phyloP scores from a whole-genome alignment of 306 rosid genomes.

The Lathyrus aphaca region DNA sequence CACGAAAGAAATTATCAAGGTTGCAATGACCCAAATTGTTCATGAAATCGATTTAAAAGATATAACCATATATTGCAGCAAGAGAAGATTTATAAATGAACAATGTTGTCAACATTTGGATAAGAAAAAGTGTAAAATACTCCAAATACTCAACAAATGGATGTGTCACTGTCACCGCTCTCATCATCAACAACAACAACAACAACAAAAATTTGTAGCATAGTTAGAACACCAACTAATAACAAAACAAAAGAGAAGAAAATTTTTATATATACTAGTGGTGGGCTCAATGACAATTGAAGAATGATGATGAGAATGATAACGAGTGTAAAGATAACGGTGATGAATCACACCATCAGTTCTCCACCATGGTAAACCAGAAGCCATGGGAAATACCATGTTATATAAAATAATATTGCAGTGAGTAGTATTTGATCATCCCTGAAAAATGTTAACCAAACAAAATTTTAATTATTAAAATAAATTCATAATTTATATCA shows the following conservation, averaged over 20 bases:
- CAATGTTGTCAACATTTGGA: conserved; percentile 48
- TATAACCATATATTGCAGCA: not conserved
- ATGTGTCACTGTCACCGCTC: conserved; percentile 78
- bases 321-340: conserved; percentile 71
- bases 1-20: too few species aligned
- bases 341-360: conserved; percentile 54
- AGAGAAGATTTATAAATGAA: conserved; percentile 47
- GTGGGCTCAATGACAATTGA: conserved; percentile 51
- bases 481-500: not conserved
- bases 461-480: not conserved
- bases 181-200: not conserved
- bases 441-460: conserved; percentile 38
- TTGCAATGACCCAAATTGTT: conserved; percentile 87
- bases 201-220: too few species aligned
- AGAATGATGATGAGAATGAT: conserved; percentile 64
- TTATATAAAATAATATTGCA: conserved; percentile 40
- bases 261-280: conserved; percentile 39
- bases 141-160: conserved; percentile 72
- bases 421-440: conserved; percentile 73
- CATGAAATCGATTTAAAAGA: conserved; percentile 62
- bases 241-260: too few species aligned
- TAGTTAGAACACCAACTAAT: too few species aligned
- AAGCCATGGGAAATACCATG: not conserved
- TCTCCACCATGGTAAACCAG: conserved; percentile 57
- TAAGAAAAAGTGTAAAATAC: conserved; percentile 55